Percentiles rank a stretch among this genome's conserved stretches.
Conservation (phyloP, 2,329 filamentous ascomycete species). For the Coniochaeta sp. region DNA sequence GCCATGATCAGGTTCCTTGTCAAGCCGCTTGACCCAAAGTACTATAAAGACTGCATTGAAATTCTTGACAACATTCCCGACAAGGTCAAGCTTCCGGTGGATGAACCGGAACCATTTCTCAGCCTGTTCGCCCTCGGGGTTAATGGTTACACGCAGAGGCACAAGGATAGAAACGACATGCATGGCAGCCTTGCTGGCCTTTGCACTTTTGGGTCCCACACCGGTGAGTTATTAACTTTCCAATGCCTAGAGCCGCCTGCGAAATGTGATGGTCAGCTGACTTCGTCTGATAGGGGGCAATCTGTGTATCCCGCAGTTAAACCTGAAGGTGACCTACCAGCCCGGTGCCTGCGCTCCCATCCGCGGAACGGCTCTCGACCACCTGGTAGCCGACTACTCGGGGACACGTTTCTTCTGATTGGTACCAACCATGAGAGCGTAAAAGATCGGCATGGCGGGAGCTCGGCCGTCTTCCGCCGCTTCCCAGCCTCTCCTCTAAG, state of each 20-base stretch:
- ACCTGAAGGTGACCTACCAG: slow-evolving; percentile 9
- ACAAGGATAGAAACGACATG: slow-evolving; percentile 9
- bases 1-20: neutral
- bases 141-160: slow-evolving; percentile 6
- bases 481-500: too few species aligned
- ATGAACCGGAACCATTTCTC: slow-evolving; percentile 7
- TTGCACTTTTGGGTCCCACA: slow-evolving; percentile 7
- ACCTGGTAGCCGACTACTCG: slow-evolving; percentile 10
- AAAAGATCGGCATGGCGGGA: slow-evolving; percentile 2
- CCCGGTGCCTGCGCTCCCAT: slow-evolving; percentile 12
- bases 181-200: slow-evolving; percentile 6
- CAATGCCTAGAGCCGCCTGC: too few species aligned
- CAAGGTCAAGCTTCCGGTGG: neutral
- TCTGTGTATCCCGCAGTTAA: slow-evolving; percentile 12
- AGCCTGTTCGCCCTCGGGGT: slow-evolving; percentile 11
- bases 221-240: too few species aligned
- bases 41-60: neutral
- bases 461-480: slow-evolving; percentile 1
- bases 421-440: slow-evolving; percentile 12
- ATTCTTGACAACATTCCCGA: neutral
- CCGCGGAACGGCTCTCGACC: slow-evolving; percentile 9
- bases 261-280: too few species aligned
- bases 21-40: neutral
- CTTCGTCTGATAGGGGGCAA: slow-evolving; percentile 3
- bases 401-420: slow-evolving; percentile 12